Percentiles rank a stretch among this genome's conserved stretches.
phyloP scores from a whole-genome alignment of 306 rosid genomes.

The Cicer chorassanicum region DNA sequence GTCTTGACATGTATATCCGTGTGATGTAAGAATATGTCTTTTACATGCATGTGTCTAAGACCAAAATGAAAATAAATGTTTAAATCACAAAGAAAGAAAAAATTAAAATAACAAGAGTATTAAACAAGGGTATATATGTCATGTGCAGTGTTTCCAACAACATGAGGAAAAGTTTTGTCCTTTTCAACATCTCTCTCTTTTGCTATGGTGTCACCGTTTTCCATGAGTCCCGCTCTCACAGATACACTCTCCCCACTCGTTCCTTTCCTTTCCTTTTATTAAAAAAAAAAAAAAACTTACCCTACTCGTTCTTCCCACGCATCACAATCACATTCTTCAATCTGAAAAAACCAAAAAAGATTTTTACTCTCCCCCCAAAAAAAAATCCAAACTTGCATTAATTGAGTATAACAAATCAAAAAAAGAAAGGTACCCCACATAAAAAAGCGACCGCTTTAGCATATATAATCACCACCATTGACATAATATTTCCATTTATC shows the following conservation, averaged over 20 bases:
- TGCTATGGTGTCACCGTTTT: constrained; percentile 18
- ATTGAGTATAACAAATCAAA: constrained; percentile 26
- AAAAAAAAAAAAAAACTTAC: too few species aligned
- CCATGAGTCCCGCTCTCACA: constrained; percentile 31
- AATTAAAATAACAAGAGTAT: not conserved
- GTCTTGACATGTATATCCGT: too few species aligned
- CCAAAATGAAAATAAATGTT: too few species aligned
- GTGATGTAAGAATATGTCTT: too few species aligned
- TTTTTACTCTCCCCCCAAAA: not conserved
- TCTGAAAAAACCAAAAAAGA: not conserved
- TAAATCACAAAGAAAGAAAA: too few species aligned
- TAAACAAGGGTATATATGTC: not conserved
- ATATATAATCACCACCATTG: not conserved
- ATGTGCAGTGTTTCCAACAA: not conserved
- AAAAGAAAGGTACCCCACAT: constrained; percentile 38
- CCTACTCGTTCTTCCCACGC: constrained; percentile 41
- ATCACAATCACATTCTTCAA: constrained; percentile 22
- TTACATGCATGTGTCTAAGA: too few species aligned
- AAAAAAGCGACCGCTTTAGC: constrained; percentile 41
- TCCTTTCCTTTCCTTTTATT: too few species aligned
- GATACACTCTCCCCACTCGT: constrained; percentile 33
- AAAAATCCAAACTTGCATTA: constrained; percentile 32
- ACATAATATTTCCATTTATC: not conserved
- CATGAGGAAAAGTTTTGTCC: constrained; percentile 31
- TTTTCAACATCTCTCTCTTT: constrained; percentile 16